These are phyloP conservation scores for Aegilops longissima DNA, from an alignment of 176 grass and related monocot genomes.

Conservation along the genomic window DNA sequence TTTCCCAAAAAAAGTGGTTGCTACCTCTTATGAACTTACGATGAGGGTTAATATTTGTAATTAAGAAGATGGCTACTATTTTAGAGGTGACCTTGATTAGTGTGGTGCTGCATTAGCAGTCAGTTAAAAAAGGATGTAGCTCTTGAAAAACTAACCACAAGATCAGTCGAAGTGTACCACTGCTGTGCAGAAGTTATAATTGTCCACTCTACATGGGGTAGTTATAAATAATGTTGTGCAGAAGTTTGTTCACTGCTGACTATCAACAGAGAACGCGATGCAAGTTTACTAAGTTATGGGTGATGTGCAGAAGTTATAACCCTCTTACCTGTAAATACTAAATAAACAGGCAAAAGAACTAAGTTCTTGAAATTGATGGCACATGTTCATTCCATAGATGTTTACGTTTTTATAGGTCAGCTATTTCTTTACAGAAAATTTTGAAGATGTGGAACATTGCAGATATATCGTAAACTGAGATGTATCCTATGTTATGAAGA, in stretches of 20 bases:
- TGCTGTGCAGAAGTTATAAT: neutral
- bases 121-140: constrained; percentile 12
- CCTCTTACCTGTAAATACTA: constrained; percentile 13
- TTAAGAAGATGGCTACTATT: constrained; percentile 3
- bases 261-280: neutral
- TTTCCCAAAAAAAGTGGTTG: neutral
- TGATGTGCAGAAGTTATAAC: neutral
- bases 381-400: constrained; percentile 1
- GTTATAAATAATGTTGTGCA: neutral
- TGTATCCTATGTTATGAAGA: neutral
- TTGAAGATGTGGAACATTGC: neutral
- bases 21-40: neutral
- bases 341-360: neutral
- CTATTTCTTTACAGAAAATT: constrained; percentile 5
- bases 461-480: constrained; percentile 3
- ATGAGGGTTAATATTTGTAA: constrained; percentile 1
- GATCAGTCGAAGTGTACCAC: neutral
- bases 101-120: neutral
- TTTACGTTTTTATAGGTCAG: constrained; percentile 1
- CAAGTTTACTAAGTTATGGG: neutral
- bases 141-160: constrained; percentile 9
- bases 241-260: neutral
- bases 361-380: neutral
- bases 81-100: neutral
- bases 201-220: neutral